Evolutionary conservation across 306 rosid genomes (phyloP), one percentile per base, ranked within the genome.

Genomic region (Trifolium dubium): DNA sequence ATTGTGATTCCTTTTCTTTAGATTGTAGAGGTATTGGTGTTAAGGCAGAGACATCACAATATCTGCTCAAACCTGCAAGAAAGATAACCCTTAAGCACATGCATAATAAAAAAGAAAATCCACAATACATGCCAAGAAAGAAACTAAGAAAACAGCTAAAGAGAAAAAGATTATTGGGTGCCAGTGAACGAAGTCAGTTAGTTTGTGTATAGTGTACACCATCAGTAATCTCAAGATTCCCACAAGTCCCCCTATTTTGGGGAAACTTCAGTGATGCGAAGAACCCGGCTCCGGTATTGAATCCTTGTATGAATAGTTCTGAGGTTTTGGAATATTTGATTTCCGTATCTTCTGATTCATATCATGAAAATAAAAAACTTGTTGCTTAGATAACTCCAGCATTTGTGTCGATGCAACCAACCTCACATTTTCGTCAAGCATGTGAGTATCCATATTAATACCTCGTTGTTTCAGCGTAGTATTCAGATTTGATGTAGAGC

Each of bases 391-490:
- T 83, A 81, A 77, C 71, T 89, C 91, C 47, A 75, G 53, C 59
- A 71, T 72, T 79, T 85, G 82, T 69, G 81, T 77, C 80, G 77
- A 28, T 34, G 87, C 77, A 73, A 78, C 85, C 76, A 82, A 67
- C 80, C 88, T 79, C 72, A 69, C 80, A 47, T 78, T 85, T 80
- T 87, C 91, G 77, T 89, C 82, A 49, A 65, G 82, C 46, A 78
- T 69, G 72, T 53, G 69, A 51, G 83, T 67, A 40, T 69, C 76
- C 66, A 58, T 77, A 67, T 85, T 73, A 73, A 11, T 49, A 40
- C 72, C 60, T 62, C 63, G 82, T 61, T 81, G 84, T 47, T 80
- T 78, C 50, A 23, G 62, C 4, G 80, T 31, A 9, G 82, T 79
- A 58, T 60, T 39, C 81, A 19, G 83, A 78, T 82, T 83, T 51